phyloP scores from a whole-genome alignment of 495 filamentous ascomycete genomes.

The Aspergillus ellipticus region DNA sequence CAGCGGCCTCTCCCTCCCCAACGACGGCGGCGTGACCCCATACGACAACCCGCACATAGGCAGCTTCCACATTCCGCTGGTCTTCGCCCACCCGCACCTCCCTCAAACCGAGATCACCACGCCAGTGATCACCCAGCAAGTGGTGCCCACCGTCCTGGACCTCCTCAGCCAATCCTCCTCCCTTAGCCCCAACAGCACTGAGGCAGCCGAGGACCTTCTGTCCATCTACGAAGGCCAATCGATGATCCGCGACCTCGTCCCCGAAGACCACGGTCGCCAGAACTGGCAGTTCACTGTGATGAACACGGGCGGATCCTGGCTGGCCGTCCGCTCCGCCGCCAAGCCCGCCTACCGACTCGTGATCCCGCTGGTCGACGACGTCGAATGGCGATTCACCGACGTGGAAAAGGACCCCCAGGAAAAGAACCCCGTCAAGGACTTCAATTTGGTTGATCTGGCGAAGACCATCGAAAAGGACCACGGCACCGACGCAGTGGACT shows the following conservation, averaged over 20 bases:
- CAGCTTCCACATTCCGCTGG: slow-evolving; percentile 49
- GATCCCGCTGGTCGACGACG: slow-evolving; percentile 42
- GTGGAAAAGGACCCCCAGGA: slow-evolving; percentile 40
- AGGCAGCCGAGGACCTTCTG: slow-evolving; percentile 36
- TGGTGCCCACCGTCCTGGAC: slow-evolving; percentile 50
- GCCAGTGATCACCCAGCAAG: slow-evolving; percentile 42
- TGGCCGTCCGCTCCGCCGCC: slow-evolving; percentile 41
- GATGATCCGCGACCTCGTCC: slow-evolving; percentile 37
- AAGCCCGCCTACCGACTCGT: slow-evolving; percentile 41
- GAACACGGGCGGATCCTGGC: slow-evolving; percentile 48
- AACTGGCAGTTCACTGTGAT: slow-evolving; percentile 51
- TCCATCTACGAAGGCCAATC: slow-evolving; percentile 49
- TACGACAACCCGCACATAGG: slow-evolving; percentile 50
- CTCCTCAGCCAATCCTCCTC: slow-evolving; percentile 44
- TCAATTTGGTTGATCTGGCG: slow-evolving; percentile 33
- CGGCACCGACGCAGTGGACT: slow-evolving; percentile 35
- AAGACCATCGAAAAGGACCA: slow-evolving; percentile 27
- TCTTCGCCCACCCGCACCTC: slow-evolving; percentile 45
- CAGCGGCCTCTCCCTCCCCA: slow-evolving; percentile 41
- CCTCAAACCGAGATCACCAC: slow-evolving; percentile 40
- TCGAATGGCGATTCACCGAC: slow-evolving; percentile 46
- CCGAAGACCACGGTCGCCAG: slow-evolving; percentile 33
- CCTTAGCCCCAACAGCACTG: slow-evolving; percentile 24
- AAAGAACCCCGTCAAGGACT: slow-evolving; percentile 29
- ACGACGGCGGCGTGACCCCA: slow-evolving; percentile 41